Base-by-base conservation (phyloP, 225 moss, liverwort and hornwort genomes). In the Physcomitrellopsis africana region DNA sequence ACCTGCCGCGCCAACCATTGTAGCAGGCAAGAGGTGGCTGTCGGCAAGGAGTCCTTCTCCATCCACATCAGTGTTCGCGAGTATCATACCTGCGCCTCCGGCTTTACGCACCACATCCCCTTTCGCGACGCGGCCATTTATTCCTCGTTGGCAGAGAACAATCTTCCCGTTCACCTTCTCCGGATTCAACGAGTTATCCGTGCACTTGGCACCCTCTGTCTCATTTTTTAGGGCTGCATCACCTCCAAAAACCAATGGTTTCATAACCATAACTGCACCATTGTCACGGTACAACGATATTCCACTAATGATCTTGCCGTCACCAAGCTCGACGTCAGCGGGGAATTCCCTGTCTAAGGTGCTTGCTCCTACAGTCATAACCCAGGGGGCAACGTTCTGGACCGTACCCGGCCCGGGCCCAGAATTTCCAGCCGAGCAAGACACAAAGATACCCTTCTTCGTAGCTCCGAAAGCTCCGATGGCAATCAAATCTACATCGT, bases 291-390 rank as follows among this genome's bases (percentile, higher is more conserved):
- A 72, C 72, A 32, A 18, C 14, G 74, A 48, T 0, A 10, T 10
- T 29, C 73, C 79, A 1, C 12, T 19, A 41, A 79, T 52, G 10
- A 61, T 67, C 65, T 70, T 10, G 12, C 79, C 83, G 10, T 79
- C 63, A 1, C 84, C 78, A 9, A 89, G 71, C 27, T 51, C 47
- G 51, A 88, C 87, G 0, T 65, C 49, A 0, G 88, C 86, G 43
- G 85, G 81, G 56, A 91, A 89, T n/a, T 46, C 72, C 8, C 95
- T 48, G 43, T 91, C 95, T 4, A 91, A 20, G 12, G 91, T 95
- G 43, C 85, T 90, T 15, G 93, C 95, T 0, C 77, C 95, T 1
- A 95, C 88, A 7, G 93, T 93, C 27, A 68, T 85, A 3, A 95
- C 56, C 95, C 95, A 95, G 0, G 95, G 95, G 1, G 95, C 93